Conservation (phyloP, 140 eudicot species). For the Bidens hawaiensis region DNA sequence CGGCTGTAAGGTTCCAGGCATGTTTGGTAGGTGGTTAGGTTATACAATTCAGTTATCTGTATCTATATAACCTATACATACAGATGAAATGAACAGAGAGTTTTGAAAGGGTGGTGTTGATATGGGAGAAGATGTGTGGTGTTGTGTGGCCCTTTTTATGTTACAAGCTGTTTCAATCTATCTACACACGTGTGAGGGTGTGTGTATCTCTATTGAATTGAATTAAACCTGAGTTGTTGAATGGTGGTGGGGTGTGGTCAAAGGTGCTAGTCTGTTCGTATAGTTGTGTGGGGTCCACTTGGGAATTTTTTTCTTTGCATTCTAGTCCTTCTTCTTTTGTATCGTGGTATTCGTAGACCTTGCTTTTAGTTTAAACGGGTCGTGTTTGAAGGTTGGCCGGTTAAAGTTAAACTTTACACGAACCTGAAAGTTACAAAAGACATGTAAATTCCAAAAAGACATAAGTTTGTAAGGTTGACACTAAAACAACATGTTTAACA, state of each 20-base stretch:
- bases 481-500: too few species aligned
- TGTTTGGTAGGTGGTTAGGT: conserved; percentile 29
- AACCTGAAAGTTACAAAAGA: too few species aligned
- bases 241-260: conserved; percentile 45
- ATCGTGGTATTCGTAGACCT: neutral
- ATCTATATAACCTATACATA: neutral
- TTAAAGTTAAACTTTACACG: too few species aligned
- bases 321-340: conserved; percentile 13
- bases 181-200: conserved; percentile 74
- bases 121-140: conserved; percentile 1
- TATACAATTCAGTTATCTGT: too few species aligned
- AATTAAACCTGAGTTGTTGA: conserved; percentile 44
- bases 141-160: conserved; percentile 23
- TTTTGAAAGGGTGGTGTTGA: conserved; percentile 6
- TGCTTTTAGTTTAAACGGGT: neutral
- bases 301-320: neutral
- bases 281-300: conserved; percentile 23
- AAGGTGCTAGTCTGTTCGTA: conserved; percentile 31
- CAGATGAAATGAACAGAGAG: too few species aligned
- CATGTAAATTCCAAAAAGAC: too few species aligned
- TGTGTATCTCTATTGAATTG: conserved; percentile 18
- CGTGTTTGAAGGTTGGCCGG: too few species aligned
- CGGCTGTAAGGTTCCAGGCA: conserved; percentile 54
- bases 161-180: conserved; percentile 13
- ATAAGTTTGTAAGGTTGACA: too few species aligned